These are phyloP conservation scores for Lasiodiplodia sp. DNA, from an alignment of 2,329 filamentous ascomycete species.

Conservation along the genomic window DNA sequence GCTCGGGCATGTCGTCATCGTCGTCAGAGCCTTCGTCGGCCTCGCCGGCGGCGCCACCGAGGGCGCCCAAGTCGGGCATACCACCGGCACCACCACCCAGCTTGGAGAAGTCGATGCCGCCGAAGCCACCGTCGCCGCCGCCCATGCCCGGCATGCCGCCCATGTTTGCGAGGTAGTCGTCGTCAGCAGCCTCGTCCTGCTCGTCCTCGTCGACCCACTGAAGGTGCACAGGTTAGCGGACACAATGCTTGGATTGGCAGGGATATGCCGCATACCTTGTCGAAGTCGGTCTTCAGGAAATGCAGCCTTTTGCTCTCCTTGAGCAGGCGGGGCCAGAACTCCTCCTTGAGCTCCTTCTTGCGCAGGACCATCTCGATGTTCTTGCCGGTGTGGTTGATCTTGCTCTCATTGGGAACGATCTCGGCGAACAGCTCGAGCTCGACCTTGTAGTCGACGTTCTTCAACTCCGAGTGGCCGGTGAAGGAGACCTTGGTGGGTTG, in stretches of 20 bases:
- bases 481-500: slow-evolving; percentile 80
- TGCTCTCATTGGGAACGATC: slow-evolving; percentile 85
- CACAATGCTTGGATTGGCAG: background rate
- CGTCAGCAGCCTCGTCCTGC: slow-evolving; percentile 85
- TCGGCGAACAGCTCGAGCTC: slow-evolving; percentile 88
- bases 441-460: slow-evolving; percentile 87
- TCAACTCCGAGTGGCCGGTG: slow-evolving; percentile 80
- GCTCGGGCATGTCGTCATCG: slow-evolving; percentile 79
- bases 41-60: slow-evolving; percentile 57
- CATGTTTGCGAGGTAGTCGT: slow-evolving; percentile 56
- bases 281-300: slow-evolving; percentile 98
- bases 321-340: slow-evolving; percentile 94
- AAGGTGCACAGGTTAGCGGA: slow-evolving; percentile 35
- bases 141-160: slow-evolving; percentile 57
- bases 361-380: slow-evolving; percentile 89
- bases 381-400: slow-evolving; percentile 86
- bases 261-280: slow-evolving; percentile 70
- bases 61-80: slow-evolving; percentile 47
- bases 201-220: slow-evolving; percentile 98
- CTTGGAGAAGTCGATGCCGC: slow-evolving; percentile 94
- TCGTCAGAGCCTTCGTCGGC: slow-evolving; percentile 71
- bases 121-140: slow-evolving; percentile 72
- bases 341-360: slow-evolving; percentile 95
- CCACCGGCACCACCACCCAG: slow-evolving; percentile 61
- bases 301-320: slow-evolving; percentile 90